Base-by-base conservation (phyloP, 106 monocot species). In the Triglochin maritima region DNA sequence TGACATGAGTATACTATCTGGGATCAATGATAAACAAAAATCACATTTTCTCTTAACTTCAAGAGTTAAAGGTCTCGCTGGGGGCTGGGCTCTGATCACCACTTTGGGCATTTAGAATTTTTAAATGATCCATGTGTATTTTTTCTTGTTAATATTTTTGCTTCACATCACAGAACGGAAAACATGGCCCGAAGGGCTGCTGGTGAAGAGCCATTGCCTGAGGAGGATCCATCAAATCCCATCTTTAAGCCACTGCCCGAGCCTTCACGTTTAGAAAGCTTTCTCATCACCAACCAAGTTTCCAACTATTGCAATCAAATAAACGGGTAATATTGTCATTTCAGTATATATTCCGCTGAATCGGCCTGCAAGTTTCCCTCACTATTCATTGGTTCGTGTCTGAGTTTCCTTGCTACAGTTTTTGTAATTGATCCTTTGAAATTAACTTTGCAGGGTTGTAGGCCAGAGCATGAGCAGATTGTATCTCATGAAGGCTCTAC, bases 221-320 rank as follows among this genome's bases (percentile, higher is more conserved):
- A 96, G 80, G 95, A 90, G 71, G 95, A 96, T 76, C 85, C 95
- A 17, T 75, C 80, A 66, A 89, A 89, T 79, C 85, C 89, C 17
- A 71, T 94, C 50, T 96, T 96, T 72, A 90, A 96, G 72, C 95
- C 95, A 60, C 68, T 90, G 44, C 83, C 83, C 17, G 95, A 96
- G 69, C 95, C 95, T 52, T 90, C 95, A 44, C 90, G 90, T 42
- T 63, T 96, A n/a, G 95, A 96, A 64, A 79, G 76, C 73, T 96
- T 78, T 81, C 87, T 90, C 49, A 86, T 96, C 48, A 90, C 87
- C 66, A 90, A 96, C 74, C 90, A 96, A 64, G 60, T 96, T 10
- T 59, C 90, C 61, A 96, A 90, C 72, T 89, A 89, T 67, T 95
- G 94, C 83, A 87, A 85, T 77, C 94, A 95, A 76, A 87, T 95